phyloP scores from a whole-genome alignment of 768 basidiomycete genomes.

The Boletus barrowsii region DNA sequence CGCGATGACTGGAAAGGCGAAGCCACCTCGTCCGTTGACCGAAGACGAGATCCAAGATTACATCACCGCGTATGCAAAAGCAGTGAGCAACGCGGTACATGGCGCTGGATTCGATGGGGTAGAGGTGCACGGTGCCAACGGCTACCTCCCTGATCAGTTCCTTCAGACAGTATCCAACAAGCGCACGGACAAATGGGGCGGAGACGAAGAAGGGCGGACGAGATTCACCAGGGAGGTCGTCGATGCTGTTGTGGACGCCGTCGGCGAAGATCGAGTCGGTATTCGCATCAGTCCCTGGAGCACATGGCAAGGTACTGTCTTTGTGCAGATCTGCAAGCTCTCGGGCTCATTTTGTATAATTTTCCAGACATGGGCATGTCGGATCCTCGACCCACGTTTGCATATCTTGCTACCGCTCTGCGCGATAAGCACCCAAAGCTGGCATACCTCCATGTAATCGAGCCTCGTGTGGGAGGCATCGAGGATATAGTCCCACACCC shows the following conservation, averaged over 20 bases:
- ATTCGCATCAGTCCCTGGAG: background rate
- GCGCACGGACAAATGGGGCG: background rate
- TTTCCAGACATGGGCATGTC: slow-evolving; percentile 24
- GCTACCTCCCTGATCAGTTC: background rate
- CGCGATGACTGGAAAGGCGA: background rate
- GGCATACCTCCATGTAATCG: slow-evolving; percentile 51
- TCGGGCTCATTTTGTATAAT: slow-evolving; percentile 37
- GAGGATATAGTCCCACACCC: background rate
- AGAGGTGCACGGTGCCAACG: background rate
- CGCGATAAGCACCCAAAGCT: slow-evolving; percentile 29
- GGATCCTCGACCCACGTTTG: no score
- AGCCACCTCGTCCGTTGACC: background rate
- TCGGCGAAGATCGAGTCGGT: background rate
- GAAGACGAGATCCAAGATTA: background rate
- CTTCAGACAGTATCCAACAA: background rate
- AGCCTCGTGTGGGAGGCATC: slow-evolving; percentile 34
- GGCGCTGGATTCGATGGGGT: no score
- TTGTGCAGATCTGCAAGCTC: background rate
- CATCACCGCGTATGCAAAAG: background rate
- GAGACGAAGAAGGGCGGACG: background rate
- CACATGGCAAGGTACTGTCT: background rate
- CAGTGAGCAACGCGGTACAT: no score
- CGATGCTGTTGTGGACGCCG: background rate
- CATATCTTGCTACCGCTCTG: slow-evolving; percentile 25
- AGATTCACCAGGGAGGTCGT: background rate